Evolutionary conservation across 2,329 filamentous ascomycete species (phyloP).

Genomic region (Trichoderma cornu-damae): DNA sequence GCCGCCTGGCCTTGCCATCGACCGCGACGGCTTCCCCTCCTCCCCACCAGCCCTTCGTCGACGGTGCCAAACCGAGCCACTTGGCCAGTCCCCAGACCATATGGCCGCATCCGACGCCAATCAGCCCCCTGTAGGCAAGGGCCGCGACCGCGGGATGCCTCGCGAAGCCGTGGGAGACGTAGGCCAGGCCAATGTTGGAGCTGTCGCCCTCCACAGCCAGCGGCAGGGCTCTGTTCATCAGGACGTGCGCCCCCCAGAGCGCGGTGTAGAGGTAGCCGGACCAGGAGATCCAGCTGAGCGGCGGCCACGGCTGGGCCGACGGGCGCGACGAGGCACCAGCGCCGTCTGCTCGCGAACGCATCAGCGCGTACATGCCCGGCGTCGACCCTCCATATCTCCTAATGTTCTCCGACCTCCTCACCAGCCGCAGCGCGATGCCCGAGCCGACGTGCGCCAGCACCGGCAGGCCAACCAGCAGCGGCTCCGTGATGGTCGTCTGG

Average conservation of each 20-base stretch:
- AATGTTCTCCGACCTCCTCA: slow-evolving; percentile 67
- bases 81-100: slow-evolving; percentile 80
- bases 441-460: slow-evolving; percentile 70
- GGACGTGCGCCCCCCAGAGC: slow-evolving; percentile 64
- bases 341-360: slow-evolving; percentile 29
- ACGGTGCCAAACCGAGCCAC: slow-evolving; percentile 66
- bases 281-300: slow-evolving; percentile 61
- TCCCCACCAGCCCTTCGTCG: slow-evolving; percentile 44
- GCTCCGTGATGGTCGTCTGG: slow-evolving; percentile 75
- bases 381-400: slow-evolving; percentile 69
- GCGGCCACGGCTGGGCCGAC: slow-evolving; percentile 55
- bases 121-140: slow-evolving; percentile 61
- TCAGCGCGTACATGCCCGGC: slow-evolving; percentile 43
- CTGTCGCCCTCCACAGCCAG: slow-evolving; percentile 74
- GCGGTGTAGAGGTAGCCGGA: slow-evolving; percentile 67
- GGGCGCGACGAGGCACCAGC: slow-evolving; percentile 24
- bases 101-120: slow-evolving; percentile 66
- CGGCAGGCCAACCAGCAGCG: slow-evolving; percentile 71
- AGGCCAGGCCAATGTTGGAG: slow-evolving; percentile 78
- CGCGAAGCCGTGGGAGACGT: slow-evolving; percentile 79
- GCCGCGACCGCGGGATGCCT: slow-evolving; percentile 63
- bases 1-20: slow-evolving; percentile 48
- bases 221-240: slow-evolving; percentile 72
- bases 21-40: slow-evolving; percentile 38
- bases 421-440: slow-evolving; percentile 69